Conservation (phyloP, 2,329 filamentous ascomycete species). For the Ilyonectria destructans region DNA sequence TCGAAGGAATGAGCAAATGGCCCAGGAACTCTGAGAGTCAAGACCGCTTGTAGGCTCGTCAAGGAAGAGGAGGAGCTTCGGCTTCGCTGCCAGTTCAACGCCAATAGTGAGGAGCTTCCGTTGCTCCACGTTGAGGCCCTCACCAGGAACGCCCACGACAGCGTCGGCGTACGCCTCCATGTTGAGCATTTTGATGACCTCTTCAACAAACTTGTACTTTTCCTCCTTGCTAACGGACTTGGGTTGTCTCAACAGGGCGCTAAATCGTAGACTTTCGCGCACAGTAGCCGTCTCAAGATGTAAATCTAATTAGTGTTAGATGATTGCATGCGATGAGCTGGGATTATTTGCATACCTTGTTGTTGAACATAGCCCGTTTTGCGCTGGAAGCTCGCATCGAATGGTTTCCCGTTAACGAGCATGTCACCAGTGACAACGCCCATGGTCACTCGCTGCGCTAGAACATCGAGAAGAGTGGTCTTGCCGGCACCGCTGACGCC, state of each 20-base stretch:
- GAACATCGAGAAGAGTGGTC: constrained; percentile 61
- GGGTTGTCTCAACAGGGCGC: constrained; percentile 72
- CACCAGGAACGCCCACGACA: constrained; percentile 75
- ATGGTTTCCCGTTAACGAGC: constrained; percentile 74
- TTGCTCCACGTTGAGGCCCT: constrained; percentile 75
- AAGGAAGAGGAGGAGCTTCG: constrained; percentile 73
- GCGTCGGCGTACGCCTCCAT: constrained; percentile 79
- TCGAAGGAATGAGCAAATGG: constrained; percentile 74
- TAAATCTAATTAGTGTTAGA: constrained; percentile 65
- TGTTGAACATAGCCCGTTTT: constrained; percentile 80
- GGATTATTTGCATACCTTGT: constrained; percentile 71
- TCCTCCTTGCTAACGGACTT: constrained; percentile 67
- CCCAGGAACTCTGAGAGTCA: constrained; percentile 76
- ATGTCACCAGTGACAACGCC: constrained; percentile 78
- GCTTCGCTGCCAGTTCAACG: constrained; percentile 71
- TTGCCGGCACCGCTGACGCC: constrained; percentile 69
- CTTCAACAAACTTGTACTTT: constrained; percentile 75
- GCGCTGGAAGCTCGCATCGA: constrained; percentile 73
- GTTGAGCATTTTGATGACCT: constrained; percentile 77
- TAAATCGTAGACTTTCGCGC: constrained; percentile 69
- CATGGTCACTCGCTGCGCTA: constrained; percentile 68
- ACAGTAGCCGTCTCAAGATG: constrained; percentile 71
- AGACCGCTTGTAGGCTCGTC: constrained; percentile 76
- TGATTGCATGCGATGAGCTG: too few species aligned
- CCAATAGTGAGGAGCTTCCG: constrained; percentile 75